Base-by-base conservation (phyloP, 2,329 filamentous ascomycete species). In the Diaporthe nobilis region DNA sequence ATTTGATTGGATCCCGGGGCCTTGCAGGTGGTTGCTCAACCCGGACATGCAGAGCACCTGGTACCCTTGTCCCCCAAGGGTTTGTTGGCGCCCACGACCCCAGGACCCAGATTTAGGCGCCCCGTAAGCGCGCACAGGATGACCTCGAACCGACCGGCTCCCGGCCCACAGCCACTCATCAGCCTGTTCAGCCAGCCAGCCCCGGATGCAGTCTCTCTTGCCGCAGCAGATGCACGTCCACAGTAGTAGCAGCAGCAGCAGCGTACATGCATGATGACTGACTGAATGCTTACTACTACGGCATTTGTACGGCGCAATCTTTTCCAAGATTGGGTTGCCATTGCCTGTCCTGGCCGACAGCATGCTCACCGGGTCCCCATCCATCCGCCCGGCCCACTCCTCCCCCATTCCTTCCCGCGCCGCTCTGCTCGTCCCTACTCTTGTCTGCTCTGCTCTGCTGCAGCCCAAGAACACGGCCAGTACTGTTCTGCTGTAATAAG, bases 101-200 rank as follows among this genome's bases (percentile, higher is more conserved):
- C 58, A 13, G 37, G 42, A 49, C n/a, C 70, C 68, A 60, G 55
- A 73, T 73, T 65, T 73, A 73, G 71, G 58, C 71, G 71, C 71
- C 71, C 39, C 37, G 49, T 73, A 73, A 73, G 71, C 71, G 71
- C 71, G 71, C 71, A 73, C 47, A 73, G 71, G 71, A 73, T 55
- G 47, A 73, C 58, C 71, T 53, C 71, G 37, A 71, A 58, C 44
- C 51, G 51, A 47, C 17, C 25, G 61, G 42, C 25, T 37, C 55
- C 28, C 65, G 58, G 58, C 58, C 58, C 71, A 73, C 58, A 73
- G 58, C 71, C 71, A 73, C 71, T 73, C 71, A 72, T 44, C 58
- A 58, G 55, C 31, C 53, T 7, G 51, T 55, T 55, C 57, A 60
- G 57, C 57, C 57, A 37, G 34, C 34, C 57, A 39, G 57, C 57